These are phyloP conservation scores for Cichorium intybus DNA, from an alignment of 140 eudicot genomes.

Conservation along the genomic window DNA sequence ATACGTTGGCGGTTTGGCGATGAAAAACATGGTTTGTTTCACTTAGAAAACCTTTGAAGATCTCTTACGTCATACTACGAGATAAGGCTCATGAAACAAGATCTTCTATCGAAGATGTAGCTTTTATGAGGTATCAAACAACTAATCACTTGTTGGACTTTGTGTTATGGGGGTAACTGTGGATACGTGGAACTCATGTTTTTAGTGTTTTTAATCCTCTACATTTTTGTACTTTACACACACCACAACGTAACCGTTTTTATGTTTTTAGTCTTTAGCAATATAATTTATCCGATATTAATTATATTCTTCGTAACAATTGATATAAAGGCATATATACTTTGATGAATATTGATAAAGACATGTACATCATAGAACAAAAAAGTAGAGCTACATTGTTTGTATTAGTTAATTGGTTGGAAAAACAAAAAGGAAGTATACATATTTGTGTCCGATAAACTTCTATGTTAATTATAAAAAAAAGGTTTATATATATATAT, in stretches of 20 bases:
- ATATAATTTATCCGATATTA: not conserved
- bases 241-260: not conserved
- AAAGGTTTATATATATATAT: no score
- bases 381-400: not conserved
- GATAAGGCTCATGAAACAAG: not conserved
- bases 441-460: no score
- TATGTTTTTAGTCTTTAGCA: not conserved
- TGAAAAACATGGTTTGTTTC: constrained; percentile 9
- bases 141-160: constrained; percentile 1
- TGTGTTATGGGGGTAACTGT: not conserved
- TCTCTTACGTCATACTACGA: not conserved
- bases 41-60: not conserved
- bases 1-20: not conserved
- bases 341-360: not conserved
- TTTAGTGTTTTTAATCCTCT: not conserved
- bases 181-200: not conserved
- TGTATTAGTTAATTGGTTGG: not conserved
- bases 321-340: not conserved
- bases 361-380: not conserved
- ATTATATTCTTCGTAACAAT: not conserved
- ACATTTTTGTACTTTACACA: constrained; percentile 1
- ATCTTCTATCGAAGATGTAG: not conserved
- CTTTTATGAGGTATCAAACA: not conserved
- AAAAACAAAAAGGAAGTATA: not conserved
- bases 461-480: not conserved